These are phyloP conservation scores for Quercus phellos DNA, from an alignment of 331 rosid species.

Conservation along the genomic window DNA sequence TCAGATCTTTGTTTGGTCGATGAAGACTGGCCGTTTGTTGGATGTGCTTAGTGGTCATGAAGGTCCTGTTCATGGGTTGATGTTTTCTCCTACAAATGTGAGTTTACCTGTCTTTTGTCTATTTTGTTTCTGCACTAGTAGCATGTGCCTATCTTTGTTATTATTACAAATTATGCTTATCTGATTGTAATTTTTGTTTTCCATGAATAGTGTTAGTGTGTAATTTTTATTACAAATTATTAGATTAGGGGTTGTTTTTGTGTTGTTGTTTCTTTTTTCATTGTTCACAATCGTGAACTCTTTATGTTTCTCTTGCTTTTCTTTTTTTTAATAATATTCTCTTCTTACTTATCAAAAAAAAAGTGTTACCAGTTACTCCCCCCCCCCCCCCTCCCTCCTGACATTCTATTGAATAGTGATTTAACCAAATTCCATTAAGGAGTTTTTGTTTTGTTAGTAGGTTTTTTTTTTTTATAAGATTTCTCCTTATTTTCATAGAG, in stretches of 20 bases:
- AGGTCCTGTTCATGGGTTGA: slow-evolving; percentile 91
- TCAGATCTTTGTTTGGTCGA: slow-evolving; percentile 91
- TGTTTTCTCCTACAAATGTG: slow-evolving; percentile 90
- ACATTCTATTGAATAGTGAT: background rate
- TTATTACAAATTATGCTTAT: background rate
- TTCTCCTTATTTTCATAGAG: background rate
- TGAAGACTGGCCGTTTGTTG: slow-evolving; percentile 78
- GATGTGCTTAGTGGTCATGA: slow-evolving; percentile 92
- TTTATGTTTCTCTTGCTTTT: no score
- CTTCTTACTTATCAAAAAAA: no score
- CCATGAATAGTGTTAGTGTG: background rate
- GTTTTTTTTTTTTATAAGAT: background rate
- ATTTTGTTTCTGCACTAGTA: background rate
- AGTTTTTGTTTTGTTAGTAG: background rate
- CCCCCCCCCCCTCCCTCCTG: background rate
- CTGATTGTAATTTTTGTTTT: background rate
- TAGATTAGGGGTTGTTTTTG: no score
- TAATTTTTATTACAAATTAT: no score
- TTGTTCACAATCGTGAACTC: no score
- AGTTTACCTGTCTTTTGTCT: slow-evolving; percentile 25
- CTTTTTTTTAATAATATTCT: no score
- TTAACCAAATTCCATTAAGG: background rate
- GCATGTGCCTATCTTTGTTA: background rate
- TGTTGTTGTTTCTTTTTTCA: no score
- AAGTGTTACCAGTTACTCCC: background rate